Evolutionary conservation across 164 flowering plant genomes (phyloP), one percentile per base, ranked within the genome.

Genomic region (Cinnamomum micranthum): DNA sequence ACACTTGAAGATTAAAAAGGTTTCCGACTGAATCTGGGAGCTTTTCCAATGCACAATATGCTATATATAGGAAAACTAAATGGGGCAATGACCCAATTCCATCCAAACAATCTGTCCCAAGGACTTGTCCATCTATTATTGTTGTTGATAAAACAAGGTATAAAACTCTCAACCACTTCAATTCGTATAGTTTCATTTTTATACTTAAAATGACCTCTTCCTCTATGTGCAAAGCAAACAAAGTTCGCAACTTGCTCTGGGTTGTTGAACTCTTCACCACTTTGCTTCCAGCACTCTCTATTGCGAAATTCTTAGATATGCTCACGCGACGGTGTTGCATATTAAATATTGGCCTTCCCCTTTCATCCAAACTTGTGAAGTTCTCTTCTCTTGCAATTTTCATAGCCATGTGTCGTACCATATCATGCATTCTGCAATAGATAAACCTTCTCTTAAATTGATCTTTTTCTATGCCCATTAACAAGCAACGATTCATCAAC

Each of bases 381-480:
- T 28, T 66, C n/a, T 66, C 69, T 66, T 66, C 69, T 31, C 41
- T 66, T 66, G 69, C 41, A 31, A 66, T 31, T 13, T 28, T 66
- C 0, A 66, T 27, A 11, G 28, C 41, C 69, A 28, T 66, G 20
- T 66, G 35, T 13, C 69, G 69, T 11, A 66, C 35, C 35, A 66
- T 13, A 66, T 31, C 41, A 66, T 66, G 50, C 41, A 66, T 31
- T 27, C 9, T 66, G n/a, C 69, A 66, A 25, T 0, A 12, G 13
- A 3, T 2, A 3, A 66, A 66, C 9, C 4, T 13, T 31, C 41
- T 19, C 28, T 25, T 35, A 27, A 25, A 27, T 6, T 14, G 6
- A 12, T 27, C 41, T 31, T 31, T 28, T 3, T 28, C 17, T 20
- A 11, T 15, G 11, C 20, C 47, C 15, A 10, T 5, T 31, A 31